Evolutionary conservation across 768 basidiomycete genomes (phyloP), one percentile per base, ranked within the genome.

Genomic region (Coprinopsis strossmayeri): DNA sequence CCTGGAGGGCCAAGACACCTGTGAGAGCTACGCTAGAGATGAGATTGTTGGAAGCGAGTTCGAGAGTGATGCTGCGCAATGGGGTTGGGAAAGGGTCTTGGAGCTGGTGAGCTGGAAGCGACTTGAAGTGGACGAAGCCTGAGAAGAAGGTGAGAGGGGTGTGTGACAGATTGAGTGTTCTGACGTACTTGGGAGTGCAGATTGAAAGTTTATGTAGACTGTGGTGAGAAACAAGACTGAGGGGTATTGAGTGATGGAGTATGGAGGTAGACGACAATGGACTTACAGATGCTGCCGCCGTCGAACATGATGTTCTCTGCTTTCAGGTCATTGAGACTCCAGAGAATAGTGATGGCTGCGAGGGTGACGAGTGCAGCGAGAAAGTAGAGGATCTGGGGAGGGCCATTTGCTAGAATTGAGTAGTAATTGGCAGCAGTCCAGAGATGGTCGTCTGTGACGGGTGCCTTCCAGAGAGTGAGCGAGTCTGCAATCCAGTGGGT

Each of bases 401-500:
- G 81, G 9, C 77, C 78, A 53, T 79, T 84, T 20, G 87, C 74
- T 47, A 92, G 74, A 49, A 88, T 80, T 28, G 85, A 77, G 62
- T 92, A 92, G 64, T 92, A 92, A 45, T 76, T 68, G 5, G 89
- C 90, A 1, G 90, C 83, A 5, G 81, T 84, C 84, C 87, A 89
- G 11, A 92, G 73, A 55, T 86, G 79, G 53, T 82, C 81, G 57
- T 92, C 88, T n/a, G 86, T 91, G 57, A 84, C 75, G 35, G 90
- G 88, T 11, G 86, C 80, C 69, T 87, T 90, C 90, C 90, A 92
- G 34, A 92, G 73, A 27, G 90, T 92, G 45, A 90, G 69, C 1
- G 88, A 91, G 71, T 92, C 90, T n/a, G 90, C 90, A 53, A 89
- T 91, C 90, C 90, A 92, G 61, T 92, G 85, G 28, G 88, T 91